Evolutionary conservation across 164 flowering plant species (phyloP), one percentile per base, ranked within the genome.

Genomic region (Hamamelis virginiana): DNA sequence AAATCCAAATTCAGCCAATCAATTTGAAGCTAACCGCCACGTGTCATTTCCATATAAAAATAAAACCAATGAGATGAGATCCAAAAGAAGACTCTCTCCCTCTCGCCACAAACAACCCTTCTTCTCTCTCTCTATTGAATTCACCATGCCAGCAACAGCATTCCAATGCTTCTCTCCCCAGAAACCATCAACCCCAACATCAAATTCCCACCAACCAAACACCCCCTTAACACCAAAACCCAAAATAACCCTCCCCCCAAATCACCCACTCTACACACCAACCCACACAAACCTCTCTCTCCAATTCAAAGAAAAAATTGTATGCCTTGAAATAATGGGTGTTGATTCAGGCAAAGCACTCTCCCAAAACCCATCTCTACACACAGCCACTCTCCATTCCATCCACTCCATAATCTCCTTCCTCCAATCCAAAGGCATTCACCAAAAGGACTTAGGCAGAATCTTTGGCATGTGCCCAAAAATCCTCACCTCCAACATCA

Each of bases 311-410:
- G 99, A 95, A 67, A 95, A 91, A 64, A 82, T 95, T 72, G 76
- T 95, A 3, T 92, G 97, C 78, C 87, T 95, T n/a, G 99, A 95
- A 70, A 71, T 95, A 69, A 85, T 95, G 84, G 99, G 99, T 11
- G 84, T 95, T 18, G 93, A 95, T 71, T 77, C 98, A 8, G 90
- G 97, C 23, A 87, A 77, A 28, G 99, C 96, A 2, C 78, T 95
- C n/a, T 69, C 97, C 18, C 83, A 77, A 44, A 92, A 92, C 85
- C 98, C 97, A 0, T 81, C 85, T 59, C 93, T 96, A 60, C 96
- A 75, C 70, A 21, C 77, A 2, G 87, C 91, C 21, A 66, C 97
- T 16, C 90, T 92, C 15, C 62, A 82, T 15, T 84, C 98, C 73
- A 86, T 95, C 70, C 79, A 96, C 68, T 70, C 80, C 53, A 71